These are phyloP conservation scores for Daldinia caldariorum DNA, from an alignment of 495 filamentous ascomycete genomes.

Conservation along the genomic window DNA sequence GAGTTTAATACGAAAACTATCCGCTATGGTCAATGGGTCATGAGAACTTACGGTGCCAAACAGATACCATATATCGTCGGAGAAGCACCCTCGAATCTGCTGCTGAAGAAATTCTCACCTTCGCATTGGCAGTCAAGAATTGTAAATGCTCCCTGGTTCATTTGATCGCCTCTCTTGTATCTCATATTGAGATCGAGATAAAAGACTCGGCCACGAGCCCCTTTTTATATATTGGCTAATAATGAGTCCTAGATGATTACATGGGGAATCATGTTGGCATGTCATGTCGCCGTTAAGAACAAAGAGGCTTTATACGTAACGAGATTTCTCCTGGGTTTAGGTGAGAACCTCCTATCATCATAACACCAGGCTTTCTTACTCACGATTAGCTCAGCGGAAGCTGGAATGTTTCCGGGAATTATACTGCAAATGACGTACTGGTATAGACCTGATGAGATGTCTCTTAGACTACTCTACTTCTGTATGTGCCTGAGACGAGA, in stretches of 20 bases:
- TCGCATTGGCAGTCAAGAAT: slow-evolving; percentile 55
- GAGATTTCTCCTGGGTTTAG: slow-evolving; percentile 52
- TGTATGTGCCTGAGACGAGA: slow-evolving; percentile 33
- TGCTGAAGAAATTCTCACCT: slow-evolving; percentile 52
- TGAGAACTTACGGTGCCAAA: slow-evolving; percentile 29
- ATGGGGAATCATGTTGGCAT: slow-evolving; percentile 52
- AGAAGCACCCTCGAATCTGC: slow-evolving; percentile 57
- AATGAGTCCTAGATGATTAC: slow-evolving; percentile 37
- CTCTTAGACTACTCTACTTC: slow-evolving; percentile 52
- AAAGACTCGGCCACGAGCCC: neutral
- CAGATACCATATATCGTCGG: slow-evolving; percentile 59
- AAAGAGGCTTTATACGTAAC: slow-evolving; percentile 49
- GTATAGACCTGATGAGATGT: slow-evolving; percentile 58
- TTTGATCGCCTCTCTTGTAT: neutral
- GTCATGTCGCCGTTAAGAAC: slow-evolving; percentile 52
- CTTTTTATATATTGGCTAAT: slow-evolving; percentile 13
- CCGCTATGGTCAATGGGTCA: neutral
- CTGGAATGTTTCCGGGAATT: slow-evolving; percentile 56
- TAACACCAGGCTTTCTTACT: neutral
- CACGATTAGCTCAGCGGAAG: slow-evolving; percentile 44
- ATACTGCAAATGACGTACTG: slow-evolving; percentile 56
- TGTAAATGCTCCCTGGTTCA: slow-evolving; percentile 23
- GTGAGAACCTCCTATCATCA: slow-evolving; percentile 15
- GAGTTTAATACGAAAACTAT: neutral
- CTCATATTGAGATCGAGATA: neutral